These are phyloP conservation scores for Fraxinus velutina DNA, from an alignment of 305 asterid species.

Conservation along the genomic window DNA sequence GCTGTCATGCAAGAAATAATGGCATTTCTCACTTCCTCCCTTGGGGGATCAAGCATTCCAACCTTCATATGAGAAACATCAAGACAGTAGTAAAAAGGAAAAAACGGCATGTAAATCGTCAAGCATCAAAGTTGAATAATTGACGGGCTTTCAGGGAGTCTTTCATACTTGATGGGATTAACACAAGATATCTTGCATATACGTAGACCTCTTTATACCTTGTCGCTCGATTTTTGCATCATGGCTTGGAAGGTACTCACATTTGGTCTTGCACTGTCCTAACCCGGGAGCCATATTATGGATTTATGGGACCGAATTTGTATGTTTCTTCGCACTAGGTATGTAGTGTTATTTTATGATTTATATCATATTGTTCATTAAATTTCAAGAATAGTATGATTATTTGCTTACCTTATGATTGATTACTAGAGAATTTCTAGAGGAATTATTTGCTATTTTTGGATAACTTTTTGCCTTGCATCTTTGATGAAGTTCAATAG, in stretches of 20 bases:
- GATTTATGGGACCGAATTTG: not conserved
- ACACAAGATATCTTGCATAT: not conserved
- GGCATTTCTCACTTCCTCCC: constrained; percentile 94
- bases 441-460: not conserved
- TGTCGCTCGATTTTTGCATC: not conserved
- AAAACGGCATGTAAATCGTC: not conserved
- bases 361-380: not conserved
- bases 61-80: constrained; percentile 46
- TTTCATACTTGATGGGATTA: not conserved
- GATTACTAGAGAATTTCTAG: not conserved
- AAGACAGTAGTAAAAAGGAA: constrained; percentile 13
- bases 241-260: not conserved
- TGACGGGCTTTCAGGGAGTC: constrained; percentile 1
- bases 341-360: not conserved
- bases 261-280: not conserved
- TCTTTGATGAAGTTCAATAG: not conserved
- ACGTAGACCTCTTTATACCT: not conserved
- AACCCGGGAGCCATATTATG: not conserved
- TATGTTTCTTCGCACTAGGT: not conserved
- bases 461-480: not conserved
- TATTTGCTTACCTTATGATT: not conserved
- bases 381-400: not conserved
- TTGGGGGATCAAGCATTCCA: constrained; percentile 99
- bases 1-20: constrained; percentile 95
- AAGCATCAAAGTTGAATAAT: constrained; percentile 11